These are phyloP conservation scores for Colletotrichum nymphaeae DNA, from an alignment of 2,329 filamentous ascomycete species.

Conservation along the genomic window DNA sequence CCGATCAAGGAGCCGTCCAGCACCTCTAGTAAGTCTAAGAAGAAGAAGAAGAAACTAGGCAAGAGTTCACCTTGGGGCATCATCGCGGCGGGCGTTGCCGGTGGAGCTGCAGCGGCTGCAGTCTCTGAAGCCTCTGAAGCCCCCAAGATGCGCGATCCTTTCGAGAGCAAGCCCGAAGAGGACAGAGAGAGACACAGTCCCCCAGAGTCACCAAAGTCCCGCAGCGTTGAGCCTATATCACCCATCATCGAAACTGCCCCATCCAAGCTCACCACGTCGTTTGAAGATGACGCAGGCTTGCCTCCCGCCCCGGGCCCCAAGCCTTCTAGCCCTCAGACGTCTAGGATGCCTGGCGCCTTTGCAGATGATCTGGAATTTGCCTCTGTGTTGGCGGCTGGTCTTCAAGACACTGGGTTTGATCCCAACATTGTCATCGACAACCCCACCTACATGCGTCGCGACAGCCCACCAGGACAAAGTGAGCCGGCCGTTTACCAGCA, in stretches of 20 bases:
- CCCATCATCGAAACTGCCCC: neutral
- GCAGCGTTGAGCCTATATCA: slow-evolving; percentile 28
- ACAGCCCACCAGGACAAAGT: slow-evolving; percentile 72
- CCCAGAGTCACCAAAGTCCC: slow-evolving; percentile 38
- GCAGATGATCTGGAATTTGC: slow-evolving; percentile 76
- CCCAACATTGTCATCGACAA: slow-evolving; percentile 77
- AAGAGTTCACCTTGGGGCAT: slow-evolving; percentile 63
- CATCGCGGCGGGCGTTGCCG: slow-evolving; percentile 61
- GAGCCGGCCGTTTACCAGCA: slow-evolving; percentile 59
- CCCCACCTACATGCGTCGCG: slow-evolving; percentile 70
- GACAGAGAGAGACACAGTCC: slow-evolving; percentile 30
- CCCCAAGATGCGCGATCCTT: slow-evolving; percentile 37
- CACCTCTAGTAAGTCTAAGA: slow-evolving; percentile 39
- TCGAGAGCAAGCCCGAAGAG: slow-evolving; percentile 32
- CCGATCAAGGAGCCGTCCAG: slow-evolving; percentile 46
- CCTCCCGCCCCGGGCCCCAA: slow-evolving; percentile 70
- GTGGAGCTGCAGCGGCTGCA: slow-evolving; percentile 49
- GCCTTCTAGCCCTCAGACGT: slow-evolving; percentile 56
- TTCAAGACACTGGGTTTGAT: slow-evolving; percentile 77
- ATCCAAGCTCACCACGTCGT: slow-evolving; percentile 35
- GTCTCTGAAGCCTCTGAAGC: slow-evolving; percentile 46
- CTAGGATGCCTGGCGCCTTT: slow-evolving; percentile 74
- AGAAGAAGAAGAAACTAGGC: slow-evolving; percentile 44
- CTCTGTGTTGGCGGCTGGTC: slow-evolving; percentile 75
- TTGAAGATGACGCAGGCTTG: slow-evolving; percentile 54